phyloP scores from a whole-genome alignment of 805 yeast species.

The Candida vartiovaarae region DNA sequence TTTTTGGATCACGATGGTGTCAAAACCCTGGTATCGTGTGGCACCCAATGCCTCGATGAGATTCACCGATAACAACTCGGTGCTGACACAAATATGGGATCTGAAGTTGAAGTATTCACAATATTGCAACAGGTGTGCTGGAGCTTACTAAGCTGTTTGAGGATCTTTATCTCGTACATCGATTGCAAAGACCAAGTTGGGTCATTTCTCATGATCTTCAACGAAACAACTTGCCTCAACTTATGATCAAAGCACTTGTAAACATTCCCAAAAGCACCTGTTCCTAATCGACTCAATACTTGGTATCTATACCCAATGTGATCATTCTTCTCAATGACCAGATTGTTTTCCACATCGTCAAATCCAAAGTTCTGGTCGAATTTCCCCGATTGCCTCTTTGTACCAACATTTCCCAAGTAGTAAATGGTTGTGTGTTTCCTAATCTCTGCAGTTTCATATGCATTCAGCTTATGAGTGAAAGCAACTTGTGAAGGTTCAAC shows the following conservation, averaged over 20 bases:
- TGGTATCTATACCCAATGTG: conserved; percentile 74
- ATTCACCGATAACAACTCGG: conserved; percentile 65
- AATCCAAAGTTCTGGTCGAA: conserved; percentile 40
- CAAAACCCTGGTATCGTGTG: conserved; percentile 42
- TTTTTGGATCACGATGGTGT: conserved; percentile 31
- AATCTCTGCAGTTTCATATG: conserved; percentile 58
- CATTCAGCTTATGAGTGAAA: conserved; percentile 27
- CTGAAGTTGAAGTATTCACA: conserved; percentile 70
- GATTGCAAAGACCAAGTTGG: conserved; percentile 73
- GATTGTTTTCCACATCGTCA: conserved; percentile 64
- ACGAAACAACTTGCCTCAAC: conserved; percentile 49
- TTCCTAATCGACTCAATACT: conserved; percentile 53
- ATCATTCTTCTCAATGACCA: conserved; percentile 48
- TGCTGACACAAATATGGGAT: conserved; percentile 74
- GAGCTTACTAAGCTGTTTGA: conserved; percentile 36
- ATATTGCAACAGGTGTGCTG: conserved; percentile 35
- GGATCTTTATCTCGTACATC: conserved; percentile 62
- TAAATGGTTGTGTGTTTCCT: conserved; percentile 41
- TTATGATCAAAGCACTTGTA: conserved; percentile 64
- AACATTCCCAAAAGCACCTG: conserved; percentile 81
- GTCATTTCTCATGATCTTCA: conserved; percentile 71
- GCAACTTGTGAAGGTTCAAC: conserved; percentile 3
- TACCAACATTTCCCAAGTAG: conserved; percentile 36
- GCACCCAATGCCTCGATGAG: conserved; percentile 53
- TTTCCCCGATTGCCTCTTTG: conserved; percentile 3